Conservation (phyloP, 305 asterid species). For the Solanum chacoense region DNA sequence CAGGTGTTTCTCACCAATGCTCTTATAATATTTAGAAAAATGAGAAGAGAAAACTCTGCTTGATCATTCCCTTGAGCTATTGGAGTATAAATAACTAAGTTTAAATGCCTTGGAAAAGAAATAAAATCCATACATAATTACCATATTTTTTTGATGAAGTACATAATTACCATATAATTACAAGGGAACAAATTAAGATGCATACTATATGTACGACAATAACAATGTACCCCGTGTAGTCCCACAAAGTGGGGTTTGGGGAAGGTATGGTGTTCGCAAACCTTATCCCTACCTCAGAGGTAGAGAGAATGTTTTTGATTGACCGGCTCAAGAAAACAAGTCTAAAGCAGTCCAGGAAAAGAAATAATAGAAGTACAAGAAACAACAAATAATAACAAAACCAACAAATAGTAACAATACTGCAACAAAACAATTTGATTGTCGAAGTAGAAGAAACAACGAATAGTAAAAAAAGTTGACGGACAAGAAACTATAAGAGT, state of each 20-base stretch:
- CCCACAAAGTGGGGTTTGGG: neutral
- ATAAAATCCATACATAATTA: neutral
- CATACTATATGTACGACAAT: neutral
- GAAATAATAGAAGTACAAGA: neutral
- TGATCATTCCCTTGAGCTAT: neutral
- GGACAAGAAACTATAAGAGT: neutral
- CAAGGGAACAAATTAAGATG: neutral
- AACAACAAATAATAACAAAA: neutral
- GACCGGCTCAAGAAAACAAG: neutral
- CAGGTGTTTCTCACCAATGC: neutral
- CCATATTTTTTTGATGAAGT: neutral
- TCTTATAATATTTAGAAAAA: neutral
- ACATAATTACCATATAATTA: neutral
- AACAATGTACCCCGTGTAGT: neutral
- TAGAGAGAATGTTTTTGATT: neutral
- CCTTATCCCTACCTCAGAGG: neutral
- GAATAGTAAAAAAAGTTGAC: neutral
- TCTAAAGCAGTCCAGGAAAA: neutral
- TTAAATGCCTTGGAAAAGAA: neutral
- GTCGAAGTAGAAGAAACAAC: neutral
- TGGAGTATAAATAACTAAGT: neutral
- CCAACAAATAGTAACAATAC: neutral
- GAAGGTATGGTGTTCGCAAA: neutral
- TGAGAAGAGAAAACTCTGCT: neutral
- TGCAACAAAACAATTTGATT: neutral